Percentiles rank a stretch among this genome's conserved stretches.
These are phyloP conservation scores for Penicillium pulvis DNA, from an alignment of 495 filamentous ascomycete genomes.

Conservation along the genomic window DNA sequence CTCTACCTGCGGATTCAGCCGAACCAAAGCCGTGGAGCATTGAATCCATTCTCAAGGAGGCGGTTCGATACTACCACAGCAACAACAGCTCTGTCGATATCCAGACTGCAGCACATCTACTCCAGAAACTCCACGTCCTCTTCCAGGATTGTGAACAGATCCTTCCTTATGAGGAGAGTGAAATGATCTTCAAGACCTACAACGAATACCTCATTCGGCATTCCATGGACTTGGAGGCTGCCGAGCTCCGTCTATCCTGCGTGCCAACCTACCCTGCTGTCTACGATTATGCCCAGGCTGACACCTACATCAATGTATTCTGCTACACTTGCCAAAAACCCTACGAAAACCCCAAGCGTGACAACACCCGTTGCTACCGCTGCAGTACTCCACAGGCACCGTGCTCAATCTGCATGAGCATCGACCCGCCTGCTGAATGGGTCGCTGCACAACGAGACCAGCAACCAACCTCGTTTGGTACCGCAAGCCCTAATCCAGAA, in stretches of 20 bases:
- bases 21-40: conserved; percentile 51
- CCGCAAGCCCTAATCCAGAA: conserved; percentile 17
- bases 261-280: conserved; percentile 62
- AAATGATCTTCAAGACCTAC: conserved; percentile 62
- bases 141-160: conserved; percentile 45
- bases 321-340: conserved; percentile 50
- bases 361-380: conserved; percentile 46
- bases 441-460: conserved; percentile 29
- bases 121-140: conserved; percentile 47
- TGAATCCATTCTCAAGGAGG: conserved; percentile 46
- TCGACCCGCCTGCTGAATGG: conserved; percentile 54
- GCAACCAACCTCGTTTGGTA: conserved; percentile 20
- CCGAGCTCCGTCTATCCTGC: conserved; percentile 68
- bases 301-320: conserved; percentile 48
- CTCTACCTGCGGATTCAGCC: conserved; percentile 32
- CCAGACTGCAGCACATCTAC: conserved; percentile 50
- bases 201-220: conserved; percentile 65
- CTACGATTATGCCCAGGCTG: conserved; percentile 57
- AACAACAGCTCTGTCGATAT: conserved; percentile 41
- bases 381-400: conserved; percentile 47
- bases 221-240: conserved; percentile 66
- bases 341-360: conserved; percentile 45
- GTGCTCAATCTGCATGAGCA: conserved; percentile 49
- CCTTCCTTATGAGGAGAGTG: conserved; percentile 44
- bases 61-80: conserved; percentile 48